phyloP scores from a whole-genome alignment of 805 yeast species.

The Starmerella gropengiesseri region DNA sequence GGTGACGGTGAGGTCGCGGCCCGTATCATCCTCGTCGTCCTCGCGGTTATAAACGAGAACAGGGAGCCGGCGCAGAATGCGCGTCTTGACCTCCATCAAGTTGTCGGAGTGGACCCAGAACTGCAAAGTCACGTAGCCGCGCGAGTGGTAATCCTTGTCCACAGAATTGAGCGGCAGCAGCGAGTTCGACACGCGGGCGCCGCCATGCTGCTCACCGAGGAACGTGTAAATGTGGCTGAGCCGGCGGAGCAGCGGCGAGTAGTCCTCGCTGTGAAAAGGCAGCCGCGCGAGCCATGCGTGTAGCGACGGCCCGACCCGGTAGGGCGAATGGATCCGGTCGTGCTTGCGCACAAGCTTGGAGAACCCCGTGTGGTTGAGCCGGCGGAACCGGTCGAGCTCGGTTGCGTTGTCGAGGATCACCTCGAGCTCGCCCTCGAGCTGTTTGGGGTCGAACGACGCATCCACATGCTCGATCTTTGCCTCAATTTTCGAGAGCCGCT shows the following conservation, averaged over 20 bases:
- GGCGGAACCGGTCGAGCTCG: constrained; percentile 78
- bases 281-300: constrained; percentile 76
- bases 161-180: constrained; percentile 28
- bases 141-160: constrained; percentile 27
- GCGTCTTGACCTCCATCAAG: constrained; percentile 94
- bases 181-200: constrained; percentile 26
- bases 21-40: constrained; percentile 38
- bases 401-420: constrained; percentile 62
- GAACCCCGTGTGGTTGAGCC: constrained; percentile 91
- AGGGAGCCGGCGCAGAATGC: constrained; percentile 84
- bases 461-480: constrained; percentile 23
- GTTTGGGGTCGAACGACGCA: constrained; percentile 33
- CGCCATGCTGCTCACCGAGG: constrained; percentile 58
- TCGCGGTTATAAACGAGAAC: constrained; percentile 63
- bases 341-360: constrained; percentile 91
- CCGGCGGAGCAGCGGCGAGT: constrained; percentile 79
- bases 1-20: constrained; percentile 69
- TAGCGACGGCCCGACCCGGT: constrained; percentile 80
- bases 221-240: constrained; percentile 67
- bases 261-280: constrained; percentile 91
- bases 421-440: constrained; percentile 62
- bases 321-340: constrained; percentile 77
- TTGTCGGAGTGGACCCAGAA: constrained; percentile 98
- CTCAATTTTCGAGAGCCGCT: constrained; percentile 55
- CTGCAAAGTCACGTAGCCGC: constrained; percentile 48